These are phyloP conservation scores for Solanum bulbocastanum DNA, from an alignment of 257 asterid species.

Conservation along the genomic window DNA sequence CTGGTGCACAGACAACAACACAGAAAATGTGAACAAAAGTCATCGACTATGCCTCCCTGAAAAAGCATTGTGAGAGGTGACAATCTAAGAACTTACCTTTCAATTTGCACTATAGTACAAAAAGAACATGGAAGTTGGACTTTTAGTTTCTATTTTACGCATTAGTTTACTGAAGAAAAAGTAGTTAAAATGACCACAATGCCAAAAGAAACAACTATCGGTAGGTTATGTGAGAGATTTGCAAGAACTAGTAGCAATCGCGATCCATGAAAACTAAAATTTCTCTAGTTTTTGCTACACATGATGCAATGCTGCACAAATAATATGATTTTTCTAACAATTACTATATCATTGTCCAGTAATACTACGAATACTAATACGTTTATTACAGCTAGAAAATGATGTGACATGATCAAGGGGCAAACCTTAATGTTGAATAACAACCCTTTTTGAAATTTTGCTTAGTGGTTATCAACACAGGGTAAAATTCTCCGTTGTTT, in stretches of 20 bases:
- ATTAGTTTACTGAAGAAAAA: not conserved
- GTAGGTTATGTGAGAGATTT: not conserved
- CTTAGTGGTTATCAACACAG: not conserved
- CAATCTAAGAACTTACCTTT: not conserved
- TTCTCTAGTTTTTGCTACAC: not conserved
- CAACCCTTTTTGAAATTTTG: not conserved
- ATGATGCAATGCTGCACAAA: not conserved
- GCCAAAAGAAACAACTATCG: not conserved
- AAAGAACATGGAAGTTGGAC: not conserved
- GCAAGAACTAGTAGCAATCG: not conserved
- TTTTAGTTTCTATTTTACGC: not conserved
- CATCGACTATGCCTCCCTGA: slow-evolving; percentile 66
- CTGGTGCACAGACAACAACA: slow-evolving; percentile 74
- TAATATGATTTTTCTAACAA: accelerated
- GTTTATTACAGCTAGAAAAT: not conserved
- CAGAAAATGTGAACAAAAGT: slow-evolving; percentile 62
- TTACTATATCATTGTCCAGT: not conserved
- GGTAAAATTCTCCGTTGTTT: not conserved
- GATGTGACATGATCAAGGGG: not conserved
- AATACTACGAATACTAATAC: not conserved
- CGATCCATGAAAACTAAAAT: not conserved
- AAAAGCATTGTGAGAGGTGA: not conserved
- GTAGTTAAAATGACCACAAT: not conserved
- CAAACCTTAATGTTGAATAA: not conserved
- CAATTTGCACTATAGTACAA: not conserved